These are phyloP conservation scores for Pseudoperonospora humuli DNA, from an alignment of 352 stramenopile genomes.

Conservation along the genomic window DNA sequence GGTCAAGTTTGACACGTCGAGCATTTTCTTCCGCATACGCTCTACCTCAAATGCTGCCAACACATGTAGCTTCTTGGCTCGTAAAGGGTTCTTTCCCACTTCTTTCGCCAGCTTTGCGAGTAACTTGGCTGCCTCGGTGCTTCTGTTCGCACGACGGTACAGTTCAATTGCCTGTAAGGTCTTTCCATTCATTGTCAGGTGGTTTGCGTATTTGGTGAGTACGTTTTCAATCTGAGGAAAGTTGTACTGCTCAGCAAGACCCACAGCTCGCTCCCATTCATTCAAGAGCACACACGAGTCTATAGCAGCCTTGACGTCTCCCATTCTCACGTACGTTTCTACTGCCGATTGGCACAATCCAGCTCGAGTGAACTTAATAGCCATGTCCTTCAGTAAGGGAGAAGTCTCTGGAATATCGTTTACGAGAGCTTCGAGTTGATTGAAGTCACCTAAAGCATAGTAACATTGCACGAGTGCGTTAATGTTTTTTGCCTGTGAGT, in stretches of 20 bases:
- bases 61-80: constrained; percentile 91
- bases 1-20: constrained; percentile 61
- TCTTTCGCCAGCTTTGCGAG: constrained; percentile 83
- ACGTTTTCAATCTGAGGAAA: constrained; percentile 93
- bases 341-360: constrained; percentile 78
- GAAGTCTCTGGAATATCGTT: constrained; percentile 77
- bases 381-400: constrained; percentile 78
- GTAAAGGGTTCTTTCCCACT: constrained; percentile 72
- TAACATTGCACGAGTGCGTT: constrained; percentile 81
- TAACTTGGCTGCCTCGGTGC: constrained; percentile 87
- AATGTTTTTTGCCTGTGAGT: constrained; percentile 71
- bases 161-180: constrained; percentile 88
- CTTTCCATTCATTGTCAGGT: constrained; percentile 82
- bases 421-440: constrained; percentile 78
- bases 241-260: constrained; percentile 86
- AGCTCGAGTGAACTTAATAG: constrained; percentile 80
- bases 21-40: constrained; percentile 85
- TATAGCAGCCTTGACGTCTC: constrained; percentile 89
- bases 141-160: constrained; percentile 89
- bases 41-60: constrained; percentile 92
- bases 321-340: constrained; percentile 83
- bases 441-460: constrained; percentile 87
- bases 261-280: constrained; percentile 87
- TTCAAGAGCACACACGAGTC: constrained; percentile 91
- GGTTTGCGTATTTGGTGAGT: constrained; percentile 82